Evolutionary conservation across 768 basidiomycete genomes (phyloP).

Genomic region (Crepidotus variabilis): DNA sequence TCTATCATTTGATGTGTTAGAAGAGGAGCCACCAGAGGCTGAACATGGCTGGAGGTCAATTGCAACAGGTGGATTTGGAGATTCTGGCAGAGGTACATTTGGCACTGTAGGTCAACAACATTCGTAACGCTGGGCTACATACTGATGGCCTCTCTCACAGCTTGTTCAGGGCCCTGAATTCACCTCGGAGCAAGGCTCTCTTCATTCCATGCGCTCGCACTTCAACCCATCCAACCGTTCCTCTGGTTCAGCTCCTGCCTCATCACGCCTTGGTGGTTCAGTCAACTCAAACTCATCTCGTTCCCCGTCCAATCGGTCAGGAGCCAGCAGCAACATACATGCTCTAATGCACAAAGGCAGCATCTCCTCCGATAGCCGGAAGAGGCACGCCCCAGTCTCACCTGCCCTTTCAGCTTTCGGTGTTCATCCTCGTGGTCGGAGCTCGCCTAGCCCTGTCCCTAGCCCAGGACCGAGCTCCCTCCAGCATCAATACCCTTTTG

Average conservation of each 20-base stretch:
- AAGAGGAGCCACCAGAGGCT: conserved; percentile 65
- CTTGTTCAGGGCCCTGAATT: conserved; percentile 37
- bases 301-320: conserved; percentile 42
- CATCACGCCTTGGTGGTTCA: conserved; percentile 33
- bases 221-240: conserved; percentile 47
- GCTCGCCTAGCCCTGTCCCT: conserved; percentile 12
- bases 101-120: conserved; percentile 48
- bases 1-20: conserved; percentile 57
- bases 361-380: conserved; percentile 50
- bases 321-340: conserved; percentile 27
- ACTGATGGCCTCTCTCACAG: conserved; percentile 21
- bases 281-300: conserved; percentile 53
- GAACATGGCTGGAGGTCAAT: conserved; percentile 59
- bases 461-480: conserved; percentile 11
- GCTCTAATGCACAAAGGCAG: conserved; percentile 49
- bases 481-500: conserved; percentile 3
- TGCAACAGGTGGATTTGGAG: conserved; percentile 25
- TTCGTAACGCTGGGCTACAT: conserved; percentile 3
- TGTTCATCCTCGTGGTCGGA: conserved; percentile 16
- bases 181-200: conserved; percentile 60
- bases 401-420: conserved; percentile 54
- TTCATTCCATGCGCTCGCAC: conserved; percentile 61
- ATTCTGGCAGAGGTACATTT: conserved; percentile 52
- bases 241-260: conserved; percentile 50
- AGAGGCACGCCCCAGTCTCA: conserved; percentile 27